Base-by-base conservation (phyloP, 176 grass and related monocot genomes). In the Chloris gayana region DNA sequence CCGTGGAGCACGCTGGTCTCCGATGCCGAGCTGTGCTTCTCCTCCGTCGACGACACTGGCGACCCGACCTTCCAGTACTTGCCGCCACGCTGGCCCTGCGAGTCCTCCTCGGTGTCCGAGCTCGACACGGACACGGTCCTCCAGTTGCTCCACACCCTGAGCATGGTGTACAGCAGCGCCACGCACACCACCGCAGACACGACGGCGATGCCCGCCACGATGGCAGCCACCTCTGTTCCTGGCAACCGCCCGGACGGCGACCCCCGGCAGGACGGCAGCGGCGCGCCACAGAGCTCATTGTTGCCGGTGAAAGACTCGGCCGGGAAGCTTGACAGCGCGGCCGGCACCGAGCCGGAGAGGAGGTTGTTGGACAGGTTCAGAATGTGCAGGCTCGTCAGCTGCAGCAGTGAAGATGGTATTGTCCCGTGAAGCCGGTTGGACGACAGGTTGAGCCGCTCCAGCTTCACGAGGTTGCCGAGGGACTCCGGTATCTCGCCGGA, bases 81-180 rank as follows among this genome's bases (percentile, higher is more conserved):
- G 75, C 59, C 74, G 1, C 74, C 73, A 9, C 68, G 37, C 1
- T 31, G 63, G 7, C 67, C 69, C 4, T 41, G 77, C 57, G 42
- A 57, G 21, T 32, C 47, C 42, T 88, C 89, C 68, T 94, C 95
- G 13, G 65, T 79, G 61, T 89, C 90, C 4, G 92, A 98, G 76
- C 26, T 97, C 11, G 90, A 94, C 58, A 98, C 92, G 0, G 95
- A 91, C 37, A 94, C 88, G 26, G 83, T 84, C 61, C 92, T 83
- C 92, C 96, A 99, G 75, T 99, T 95, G 82, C 88, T 95, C 96
- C 92, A 99, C 85, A 99, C 80, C 79, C 88, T 82, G 35, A 95
- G 73, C 84, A 95, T 93, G 64, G 89, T 95, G 78, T 91, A 93
- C 41, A 99, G 22, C 62, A 99, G 39, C 37, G 83, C 86, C 81